These are phyloP conservation scores for Priceomyces carsonii DNA, from an alignment of 805 yeast species.

Conservation along the genomic window DNA sequence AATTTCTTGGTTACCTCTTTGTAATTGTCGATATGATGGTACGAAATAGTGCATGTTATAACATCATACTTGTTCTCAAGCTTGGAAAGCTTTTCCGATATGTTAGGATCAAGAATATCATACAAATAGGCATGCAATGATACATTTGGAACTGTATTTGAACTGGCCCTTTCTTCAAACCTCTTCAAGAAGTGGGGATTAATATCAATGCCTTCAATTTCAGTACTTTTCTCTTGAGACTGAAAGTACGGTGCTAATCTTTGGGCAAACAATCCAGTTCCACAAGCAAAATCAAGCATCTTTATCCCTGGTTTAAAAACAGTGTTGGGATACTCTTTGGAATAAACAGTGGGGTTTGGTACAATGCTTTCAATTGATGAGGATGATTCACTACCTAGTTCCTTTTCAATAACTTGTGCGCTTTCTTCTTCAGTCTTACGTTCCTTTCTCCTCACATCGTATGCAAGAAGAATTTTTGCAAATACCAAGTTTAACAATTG, in stretches of 20 bases:
- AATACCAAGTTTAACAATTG: slow-evolving; percentile 17
- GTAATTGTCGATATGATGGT: slow-evolving; percentile 39
- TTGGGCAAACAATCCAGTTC: slow-evolving; percentile 38
- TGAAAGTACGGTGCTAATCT: slow-evolving; percentile 30
- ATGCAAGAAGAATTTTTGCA: slow-evolving; percentile 20
- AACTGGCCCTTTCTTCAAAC: slow-evolving; percentile 15
- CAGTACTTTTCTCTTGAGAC: slow-evolving; percentile 13
- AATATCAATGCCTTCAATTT: slow-evolving; percentile 38
- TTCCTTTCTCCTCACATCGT: slow-evolving; percentile 12
- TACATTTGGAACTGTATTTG: slow-evolving; percentile 2
- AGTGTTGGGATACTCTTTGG: slow-evolving; percentile 10
- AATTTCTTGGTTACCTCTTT: slow-evolving; percentile 28
- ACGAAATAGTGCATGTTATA: slow-evolving; percentile 36
- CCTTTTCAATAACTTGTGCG: too few species aligned
- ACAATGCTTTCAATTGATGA: slow-evolving; percentile 9
- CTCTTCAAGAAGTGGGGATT: slow-evolving; percentile 21
- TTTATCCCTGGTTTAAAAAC: slow-evolving; percentile 21
- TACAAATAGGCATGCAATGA: slow-evolving; percentile 14
- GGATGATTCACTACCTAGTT: slow-evolving; percentile 5
- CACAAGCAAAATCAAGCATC: slow-evolving; percentile 45
- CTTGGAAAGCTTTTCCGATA: slow-evolving; percentile 11
- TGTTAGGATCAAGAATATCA: slow-evolving; percentile 25
- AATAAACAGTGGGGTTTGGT: slow-evolving; percentile 12
- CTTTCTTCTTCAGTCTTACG: slow-evolving; percentile 15
- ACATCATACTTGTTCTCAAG: slow-evolving; percentile 29